phyloP scores from a whole-genome alignment of 139 green algal species.

The Gonium pectorale region DNA sequence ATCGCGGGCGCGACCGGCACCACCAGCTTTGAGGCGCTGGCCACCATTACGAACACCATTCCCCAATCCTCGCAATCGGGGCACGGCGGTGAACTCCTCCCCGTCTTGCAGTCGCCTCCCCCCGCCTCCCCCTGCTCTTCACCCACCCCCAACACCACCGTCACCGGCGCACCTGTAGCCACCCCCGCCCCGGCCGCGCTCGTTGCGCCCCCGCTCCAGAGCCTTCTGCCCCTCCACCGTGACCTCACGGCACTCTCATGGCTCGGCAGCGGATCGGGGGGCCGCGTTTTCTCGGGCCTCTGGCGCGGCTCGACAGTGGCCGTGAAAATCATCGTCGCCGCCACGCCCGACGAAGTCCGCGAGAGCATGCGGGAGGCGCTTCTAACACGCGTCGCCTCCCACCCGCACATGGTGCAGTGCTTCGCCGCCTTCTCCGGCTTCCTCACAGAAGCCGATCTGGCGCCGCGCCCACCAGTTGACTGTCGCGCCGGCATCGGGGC shows the following conservation, averaged over 20 bases:
- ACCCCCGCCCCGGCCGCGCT: neutral
- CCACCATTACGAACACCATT: neutral
- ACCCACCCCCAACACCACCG: neutral
- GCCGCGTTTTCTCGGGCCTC: constrained; percentile 16
- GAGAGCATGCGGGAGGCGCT: constrained; percentile 8
- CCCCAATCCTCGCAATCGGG: neutral
- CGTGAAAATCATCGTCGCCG: constrained; percentile 4
- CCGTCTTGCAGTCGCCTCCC: neutral
- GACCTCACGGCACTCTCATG: constrained; percentile 12
- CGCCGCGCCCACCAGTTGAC: too few relatives aligned
- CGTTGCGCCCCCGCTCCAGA: neutral
- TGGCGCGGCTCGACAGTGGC: constrained; percentile 16
- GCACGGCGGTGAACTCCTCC: neutral
- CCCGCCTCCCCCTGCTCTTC: neutral
- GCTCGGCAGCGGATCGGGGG: neutral
- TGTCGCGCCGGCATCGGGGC: neutral
- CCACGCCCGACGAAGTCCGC: constrained; percentile 2
- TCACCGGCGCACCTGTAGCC: neutral
- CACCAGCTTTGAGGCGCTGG: neutral
- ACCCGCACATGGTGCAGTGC: constrained; percentile 29
- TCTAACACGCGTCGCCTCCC: constrained; percentile 7
- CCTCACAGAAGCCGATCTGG: neutral
- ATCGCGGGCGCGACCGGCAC: too few relatives aligned
- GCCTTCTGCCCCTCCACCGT: constrained; percentile 6
- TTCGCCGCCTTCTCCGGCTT: constrained; percentile 15